Percentiles rank a stretch among this genome's conserved stretches.
Evolutionary conservation across 2,329 filamentous ascomycete genomes (phyloP).

Genomic region (Cladosporium sphaerospermum): DNA sequence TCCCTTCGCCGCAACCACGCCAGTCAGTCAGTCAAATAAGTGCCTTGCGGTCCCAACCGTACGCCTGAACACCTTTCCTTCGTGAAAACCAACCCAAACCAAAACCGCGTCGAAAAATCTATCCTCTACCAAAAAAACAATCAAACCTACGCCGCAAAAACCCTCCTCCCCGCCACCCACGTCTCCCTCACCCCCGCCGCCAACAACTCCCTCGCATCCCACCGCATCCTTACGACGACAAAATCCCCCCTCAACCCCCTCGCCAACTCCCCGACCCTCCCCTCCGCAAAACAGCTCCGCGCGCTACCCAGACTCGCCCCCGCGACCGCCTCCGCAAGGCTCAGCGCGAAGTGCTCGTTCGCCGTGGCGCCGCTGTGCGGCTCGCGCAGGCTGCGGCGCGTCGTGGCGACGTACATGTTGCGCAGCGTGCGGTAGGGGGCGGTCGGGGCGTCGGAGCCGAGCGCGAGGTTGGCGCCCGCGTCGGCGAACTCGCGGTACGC

Average conservation of each 20-base stretch:
- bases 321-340: conserved; percentile 48
- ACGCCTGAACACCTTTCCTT: too few species aligned
- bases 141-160: background rate
- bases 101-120: too few species aligned
- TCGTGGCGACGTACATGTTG: conserved; percentile 56
- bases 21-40: too few species aligned
- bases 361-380: conserved; percentile 32
- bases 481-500: conserved; percentile 57
- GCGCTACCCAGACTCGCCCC: conserved; percentile 52
- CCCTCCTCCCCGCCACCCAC: background rate
- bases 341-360: conserved; percentile 46
- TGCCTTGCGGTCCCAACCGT: too few species aligned
- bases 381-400: conserved; percentile 49
- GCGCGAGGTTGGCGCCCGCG: conserved; percentile 48
- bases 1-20: too few species aligned
- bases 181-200: background rate
- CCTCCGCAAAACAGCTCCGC: conserved; percentile 54
- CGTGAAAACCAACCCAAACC: too few species aligned
- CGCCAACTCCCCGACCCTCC: conserved; percentile 47
- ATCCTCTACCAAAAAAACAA: too few species aligned
- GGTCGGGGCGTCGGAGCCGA: conserved; percentile 56
- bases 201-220: background rate
- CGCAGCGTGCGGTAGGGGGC: conserved; percentile 50
- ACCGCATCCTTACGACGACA: conserved; percentile 32
- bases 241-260: conserved; percentile 54